A percentile compares a stretch with the other conserved stretches of the same genome.
phyloP scores from a whole-genome alignment of 2,329 filamentous ascomycete genomes.

The Alternaria infectoria region DNA sequence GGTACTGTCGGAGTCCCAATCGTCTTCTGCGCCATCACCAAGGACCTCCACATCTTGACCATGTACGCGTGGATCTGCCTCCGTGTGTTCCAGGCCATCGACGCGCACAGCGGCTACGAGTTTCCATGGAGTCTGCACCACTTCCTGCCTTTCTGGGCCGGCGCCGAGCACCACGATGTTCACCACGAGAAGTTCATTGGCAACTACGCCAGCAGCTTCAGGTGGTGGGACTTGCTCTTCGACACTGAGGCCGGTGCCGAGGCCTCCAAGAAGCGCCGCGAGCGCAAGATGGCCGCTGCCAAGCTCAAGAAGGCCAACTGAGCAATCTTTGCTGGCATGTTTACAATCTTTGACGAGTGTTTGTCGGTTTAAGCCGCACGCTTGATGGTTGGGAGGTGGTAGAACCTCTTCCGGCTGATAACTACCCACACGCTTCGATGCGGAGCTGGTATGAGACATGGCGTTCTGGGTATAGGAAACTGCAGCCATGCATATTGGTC shows the following conservation, averaged over 20 bases:
- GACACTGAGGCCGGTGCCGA: conserved; percentile 94
- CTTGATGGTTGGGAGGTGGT: neutral
- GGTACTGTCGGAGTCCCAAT: conserved; percentile 85
- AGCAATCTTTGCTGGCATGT: conserved; percentile 1
- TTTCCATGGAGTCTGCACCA: conserved; percentile 97
- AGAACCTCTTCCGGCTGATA: neutral
- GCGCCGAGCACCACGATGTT: conserved; percentile 92
- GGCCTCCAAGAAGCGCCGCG: conserved; percentile 81
- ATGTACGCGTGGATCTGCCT: conserved; percentile 97
- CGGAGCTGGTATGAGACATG: conserved; percentile 18
- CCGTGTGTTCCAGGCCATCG: conserved; percentile 95
- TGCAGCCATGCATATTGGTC: conserved; percentile 20
- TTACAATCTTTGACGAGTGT: neutral
- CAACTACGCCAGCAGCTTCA: conserved; percentile 97
- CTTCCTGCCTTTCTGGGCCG: conserved; percentile 97
- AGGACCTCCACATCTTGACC: conserved; percentile 90
- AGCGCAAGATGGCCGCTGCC: conserved; percentile 69
- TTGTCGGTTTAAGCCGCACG: conserved; percentile 19
- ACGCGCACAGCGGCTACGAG: conserved; percentile 96
- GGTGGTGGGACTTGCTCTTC: conserved; percentile 96
- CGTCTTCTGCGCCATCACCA: conserved; percentile 80
- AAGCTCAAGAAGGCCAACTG: conserved; percentile 59
- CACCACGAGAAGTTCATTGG: conserved; percentile 99
- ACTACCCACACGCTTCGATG: conserved; percentile 2
- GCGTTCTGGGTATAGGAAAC: conserved; percentile 32